Conservation (phyloP, 306 rosid genomes). For the Sindora glabra region DNA sequence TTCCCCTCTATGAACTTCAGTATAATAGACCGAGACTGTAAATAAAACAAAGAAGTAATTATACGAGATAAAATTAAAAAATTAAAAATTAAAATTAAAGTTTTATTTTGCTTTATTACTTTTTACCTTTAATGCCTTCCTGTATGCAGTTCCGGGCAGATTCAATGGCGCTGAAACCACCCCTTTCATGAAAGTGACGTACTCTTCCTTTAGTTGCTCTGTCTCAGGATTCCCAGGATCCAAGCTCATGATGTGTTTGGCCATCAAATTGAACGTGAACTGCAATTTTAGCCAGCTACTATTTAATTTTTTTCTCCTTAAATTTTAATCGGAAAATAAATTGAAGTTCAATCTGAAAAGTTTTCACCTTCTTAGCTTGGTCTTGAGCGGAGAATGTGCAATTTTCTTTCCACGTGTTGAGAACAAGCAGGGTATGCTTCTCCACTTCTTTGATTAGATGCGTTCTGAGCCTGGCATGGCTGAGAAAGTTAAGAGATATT, state of each 20-base stretch:
- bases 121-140: conserved; percentile 78
- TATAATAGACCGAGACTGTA: conserved; percentile 73
- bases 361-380: conserved; percentile 84
- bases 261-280: conserved; percentile 97
- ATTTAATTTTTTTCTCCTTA: background rate
- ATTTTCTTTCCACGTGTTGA: conserved; percentile 55
- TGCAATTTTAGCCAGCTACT: conserved; percentile 22
- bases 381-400: conserved; percentile 75
- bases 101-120: background rate
- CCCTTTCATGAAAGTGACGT: conserved; percentile 92
- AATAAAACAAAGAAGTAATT: too few relatives aligned
- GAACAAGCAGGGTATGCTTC: conserved; percentile 63
- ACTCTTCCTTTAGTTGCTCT: conserved; percentile 72
- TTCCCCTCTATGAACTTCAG: conserved; percentile 73
- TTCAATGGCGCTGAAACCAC: conserved; percentile 83
- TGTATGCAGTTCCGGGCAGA: conserved; percentile 86
- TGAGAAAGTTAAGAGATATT: conserved; percentile 76
- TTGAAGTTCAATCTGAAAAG: background rate
- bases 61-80: background rate
- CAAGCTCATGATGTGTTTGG: conserved; percentile 82
- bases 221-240: conserved; percentile 83
- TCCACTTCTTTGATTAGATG: conserved; percentile 69
- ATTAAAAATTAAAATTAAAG: background rate
- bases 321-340: background rate
- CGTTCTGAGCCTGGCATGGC: conserved; percentile 73